phyloP scores from a whole-genome alignment of 148 eudicot genomes.

The Fallopia convolvulus region DNA sequence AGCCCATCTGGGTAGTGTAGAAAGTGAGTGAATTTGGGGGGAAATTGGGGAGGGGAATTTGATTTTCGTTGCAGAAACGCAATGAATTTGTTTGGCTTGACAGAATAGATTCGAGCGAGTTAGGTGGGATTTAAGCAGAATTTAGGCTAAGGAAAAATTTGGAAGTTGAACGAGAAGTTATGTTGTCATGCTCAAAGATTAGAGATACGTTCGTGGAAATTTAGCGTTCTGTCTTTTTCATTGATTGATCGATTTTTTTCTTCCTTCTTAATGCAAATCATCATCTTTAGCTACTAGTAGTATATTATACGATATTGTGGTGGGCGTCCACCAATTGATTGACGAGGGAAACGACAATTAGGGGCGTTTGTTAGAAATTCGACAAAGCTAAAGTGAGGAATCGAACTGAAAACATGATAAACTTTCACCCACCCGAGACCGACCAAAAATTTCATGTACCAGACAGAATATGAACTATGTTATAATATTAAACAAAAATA shows the following conservation, averaged over 20 bases:
- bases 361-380: neutral
- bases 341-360: neutral
- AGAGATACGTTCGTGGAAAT: neutral
- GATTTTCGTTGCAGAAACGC: neutral
- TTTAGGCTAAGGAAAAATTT: neutral
- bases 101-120: neutral
- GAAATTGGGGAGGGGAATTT: neutral
- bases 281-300: neutral
- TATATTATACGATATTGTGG: neutral
- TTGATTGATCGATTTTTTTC: neutral
- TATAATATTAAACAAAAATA: too few relatives aligned
- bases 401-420: too few relatives aligned
- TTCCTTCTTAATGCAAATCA: neutral
- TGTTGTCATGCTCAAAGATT: neutral
- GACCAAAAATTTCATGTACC: too few relatives aligned
- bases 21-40: neutral
- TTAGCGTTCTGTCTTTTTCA: slow-evolving; percentile 9
- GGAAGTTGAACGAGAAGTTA: neutral
- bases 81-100: neutral
- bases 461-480: too few relatives aligned
- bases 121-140: slow-evolving; percentile 2
- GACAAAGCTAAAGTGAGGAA: too few relatives aligned
- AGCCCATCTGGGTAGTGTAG: neutral
- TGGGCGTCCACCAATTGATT: neutral
- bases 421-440: too few relatives aligned